A percentile compares a stretch with the other conserved stretches of the same genome.
Conservation (phyloP, 371 early-diverging fungal species). For the Mucor circinelloides region DNA sequence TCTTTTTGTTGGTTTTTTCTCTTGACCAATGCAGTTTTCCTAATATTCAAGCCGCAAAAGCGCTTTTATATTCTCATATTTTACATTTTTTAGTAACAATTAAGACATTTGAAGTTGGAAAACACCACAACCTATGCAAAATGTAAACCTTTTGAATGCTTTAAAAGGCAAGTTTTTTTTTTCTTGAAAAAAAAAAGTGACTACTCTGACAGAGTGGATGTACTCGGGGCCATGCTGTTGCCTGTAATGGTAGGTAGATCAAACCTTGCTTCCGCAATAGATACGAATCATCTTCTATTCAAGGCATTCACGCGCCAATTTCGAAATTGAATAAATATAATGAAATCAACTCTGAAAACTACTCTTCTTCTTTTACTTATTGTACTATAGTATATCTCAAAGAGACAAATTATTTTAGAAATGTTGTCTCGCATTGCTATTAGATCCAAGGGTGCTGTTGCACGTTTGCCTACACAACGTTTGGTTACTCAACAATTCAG, state of each 20-base stretch:
- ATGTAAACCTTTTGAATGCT: not conserved
- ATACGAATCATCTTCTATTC: conserved; percentile 18
- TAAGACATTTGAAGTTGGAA: not conserved
- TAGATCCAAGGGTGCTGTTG: conserved; percentile 27
- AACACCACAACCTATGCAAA: conserved; percentile 3
- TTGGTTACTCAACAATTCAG: conserved; percentile 16
- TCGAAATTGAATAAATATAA: conserved; percentile 1
- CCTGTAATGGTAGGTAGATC: conserved; percentile 47
- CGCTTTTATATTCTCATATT: not conserved
- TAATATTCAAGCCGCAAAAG: not conserved
- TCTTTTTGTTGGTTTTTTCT: not conserved
- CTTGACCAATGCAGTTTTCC: not conserved
- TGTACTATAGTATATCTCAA: not conserved
- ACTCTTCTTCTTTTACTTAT: conserved; percentile 8
- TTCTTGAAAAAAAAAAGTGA: conserved; percentile 28
- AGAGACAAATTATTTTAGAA: not conserved
- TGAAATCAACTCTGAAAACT: not conserved
- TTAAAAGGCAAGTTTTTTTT: conserved; percentile 30
- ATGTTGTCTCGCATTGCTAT: conserved; percentile 42
- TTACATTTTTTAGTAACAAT: conserved; percentile 13
- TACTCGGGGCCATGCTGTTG: conserved; percentile 34
- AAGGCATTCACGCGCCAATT: conserved; percentile 12
- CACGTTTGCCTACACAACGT: conserved; percentile 15
- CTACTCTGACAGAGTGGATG: conserved; percentile 47
- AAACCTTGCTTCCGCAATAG: conserved; percentile 26